phyloP scores from a whole-genome alignment of 2,329 filamentous ascomycete genomes.

The Scedosporium apiospermum region DNA sequence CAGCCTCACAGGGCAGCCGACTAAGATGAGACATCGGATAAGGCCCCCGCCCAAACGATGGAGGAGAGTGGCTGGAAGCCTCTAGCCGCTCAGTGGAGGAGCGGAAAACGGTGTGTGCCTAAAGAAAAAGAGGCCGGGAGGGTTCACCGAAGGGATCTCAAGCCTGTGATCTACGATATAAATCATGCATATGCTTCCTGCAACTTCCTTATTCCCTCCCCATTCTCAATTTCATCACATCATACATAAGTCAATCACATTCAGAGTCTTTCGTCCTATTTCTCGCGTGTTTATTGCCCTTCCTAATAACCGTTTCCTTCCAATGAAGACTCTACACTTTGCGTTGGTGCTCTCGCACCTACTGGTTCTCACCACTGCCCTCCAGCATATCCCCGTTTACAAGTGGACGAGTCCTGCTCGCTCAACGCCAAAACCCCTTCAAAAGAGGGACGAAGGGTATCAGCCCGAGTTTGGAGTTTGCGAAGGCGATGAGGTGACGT shows the following conservation, averaged over 20 bases:
- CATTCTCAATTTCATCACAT: background rate
- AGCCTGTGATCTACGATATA: background rate
- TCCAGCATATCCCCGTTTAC: background rate
- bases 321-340: background rate
- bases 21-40: too few species aligned
- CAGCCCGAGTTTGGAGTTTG: background rate
- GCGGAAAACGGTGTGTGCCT: background rate
- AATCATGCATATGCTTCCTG: background rate
- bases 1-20: too few species aligned
- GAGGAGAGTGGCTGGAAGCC: too few species aligned
- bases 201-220: background rate
- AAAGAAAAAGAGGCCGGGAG: background rate
- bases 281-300: background rate
- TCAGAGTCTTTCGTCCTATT: background rate
- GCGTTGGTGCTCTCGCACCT: background rate
- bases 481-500: background rate
- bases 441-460: background rate
- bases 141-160: background rate
- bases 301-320: background rate
- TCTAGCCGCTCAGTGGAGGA: too few species aligned
- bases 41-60: too few species aligned
- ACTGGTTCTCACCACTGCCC: background rate
- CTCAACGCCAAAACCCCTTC: background rate
- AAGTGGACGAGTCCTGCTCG: background rate
- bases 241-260: background rate